Evolutionary conservation across 2,329 filamentous ascomycete genomes (phyloP).

Genomic region (Colletotrichum eleusines): DNA sequence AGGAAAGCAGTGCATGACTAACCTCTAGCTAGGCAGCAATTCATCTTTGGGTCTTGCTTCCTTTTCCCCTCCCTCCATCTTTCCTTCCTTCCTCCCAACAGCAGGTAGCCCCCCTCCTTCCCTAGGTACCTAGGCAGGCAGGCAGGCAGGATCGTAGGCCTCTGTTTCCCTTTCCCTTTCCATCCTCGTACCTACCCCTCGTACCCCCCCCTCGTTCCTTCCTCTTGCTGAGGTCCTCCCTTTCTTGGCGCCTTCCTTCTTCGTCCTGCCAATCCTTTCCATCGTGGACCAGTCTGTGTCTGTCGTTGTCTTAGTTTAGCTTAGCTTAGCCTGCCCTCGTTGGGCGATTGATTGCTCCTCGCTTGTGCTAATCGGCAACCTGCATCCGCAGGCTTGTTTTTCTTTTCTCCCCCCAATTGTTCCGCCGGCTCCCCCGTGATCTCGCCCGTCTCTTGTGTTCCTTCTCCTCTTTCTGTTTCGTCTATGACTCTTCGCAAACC

Average conservation of each 20-base stretch:
- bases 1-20: background rate
- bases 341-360: background rate
- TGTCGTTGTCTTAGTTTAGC: background rate
- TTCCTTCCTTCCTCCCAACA: background rate
- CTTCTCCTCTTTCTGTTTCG: background rate
- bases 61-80: background rate
- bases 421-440: background rate
- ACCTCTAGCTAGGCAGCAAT: background rate
- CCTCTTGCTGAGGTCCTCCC: background rate
- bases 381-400: background rate
- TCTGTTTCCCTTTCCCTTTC: background rate
- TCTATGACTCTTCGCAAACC: background rate
- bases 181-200: too few relatives aligned
- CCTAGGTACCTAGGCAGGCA: background rate
- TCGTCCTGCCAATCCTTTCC: background rate
- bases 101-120: too few relatives aligned
- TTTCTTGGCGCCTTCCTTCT: slow-evolving; percentile 6
- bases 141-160: too few relatives aligned
- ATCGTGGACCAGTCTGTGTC: background rate
- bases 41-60: background rate
- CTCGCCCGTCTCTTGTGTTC: background rate
- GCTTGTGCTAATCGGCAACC: background rate
- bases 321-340: background rate
- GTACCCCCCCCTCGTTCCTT: too few relatives aligned
- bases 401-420: background rate